These are phyloP conservation scores for Artemisia annua DNA, from an alignment of 129 eudicot genomes.

Conservation along the genomic window DNA sequence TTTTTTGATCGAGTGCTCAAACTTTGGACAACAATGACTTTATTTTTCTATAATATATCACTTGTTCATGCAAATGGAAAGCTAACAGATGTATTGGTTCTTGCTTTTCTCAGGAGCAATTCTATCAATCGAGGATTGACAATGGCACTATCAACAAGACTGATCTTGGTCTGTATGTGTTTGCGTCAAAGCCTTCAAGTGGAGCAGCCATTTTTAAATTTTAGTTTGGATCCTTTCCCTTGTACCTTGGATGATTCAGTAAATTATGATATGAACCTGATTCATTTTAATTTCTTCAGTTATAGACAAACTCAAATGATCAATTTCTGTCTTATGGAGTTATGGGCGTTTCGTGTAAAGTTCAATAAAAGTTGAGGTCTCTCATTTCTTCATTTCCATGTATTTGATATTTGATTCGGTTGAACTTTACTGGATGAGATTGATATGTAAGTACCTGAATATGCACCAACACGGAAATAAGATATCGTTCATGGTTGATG, in stretches of 20 bases:
- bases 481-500: no score
- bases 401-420: no score
- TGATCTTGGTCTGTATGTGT: slow-evolving; percentile 81
- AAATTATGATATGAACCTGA: not conserved
- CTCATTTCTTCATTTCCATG: no score
- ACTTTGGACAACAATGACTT: not conserved
- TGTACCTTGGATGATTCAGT: not conserved
- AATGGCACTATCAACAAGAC: slow-evolving; percentile 64
- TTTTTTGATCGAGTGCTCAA: not conserved
- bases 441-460: no score
- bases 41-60: not conserved
- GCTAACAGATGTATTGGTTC: not conserved
- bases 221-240: slow-evolving; percentile 23
- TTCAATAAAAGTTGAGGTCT: no score
- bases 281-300: not conserved
- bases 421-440: no score
- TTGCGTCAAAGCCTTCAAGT: slow-evolving; percentile 95
- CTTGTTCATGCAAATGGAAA: not conserved
- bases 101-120: slow-evolving; percentile 68
- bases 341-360: not conserved
- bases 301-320: slow-evolving; percentile 9
- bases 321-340: not conserved
- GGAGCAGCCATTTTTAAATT: slow-evolving; percentile 92
- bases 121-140: slow-evolving; percentile 74
- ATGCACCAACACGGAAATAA: no score